Conservation (phyloP, 2,329 filamentous ascomycete genomes). For the Hypoxylon sp. region DNA sequence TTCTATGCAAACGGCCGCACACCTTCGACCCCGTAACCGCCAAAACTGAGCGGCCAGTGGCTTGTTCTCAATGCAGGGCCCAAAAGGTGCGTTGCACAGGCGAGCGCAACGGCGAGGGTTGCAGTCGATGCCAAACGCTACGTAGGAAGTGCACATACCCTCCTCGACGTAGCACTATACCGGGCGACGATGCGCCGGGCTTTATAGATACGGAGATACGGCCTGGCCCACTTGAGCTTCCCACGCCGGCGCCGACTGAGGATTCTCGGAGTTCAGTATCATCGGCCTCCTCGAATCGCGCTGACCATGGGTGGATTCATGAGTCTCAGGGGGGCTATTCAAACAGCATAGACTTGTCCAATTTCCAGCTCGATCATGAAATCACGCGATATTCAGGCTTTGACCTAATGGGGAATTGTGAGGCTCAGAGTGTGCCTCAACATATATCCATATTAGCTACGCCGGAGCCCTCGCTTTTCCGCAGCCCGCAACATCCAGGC, state of each 20-base stretch:
- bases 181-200: background rate
- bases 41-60: constrained; percentile 16
- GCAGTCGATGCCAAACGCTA: constrained; percentile 16
- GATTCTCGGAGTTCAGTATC: background rate
- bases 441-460: constrained; percentile 3
- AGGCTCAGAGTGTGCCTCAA: background rate
- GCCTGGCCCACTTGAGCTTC: constrained; percentile 8
- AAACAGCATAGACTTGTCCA: constrained; percentile 3
- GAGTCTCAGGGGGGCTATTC: constrained; percentile 9
- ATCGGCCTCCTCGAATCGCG: constrained; percentile 2
- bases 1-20: constrained; percentile 23
- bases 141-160: constrained; percentile 17
- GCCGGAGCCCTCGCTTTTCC: constrained; percentile 14
- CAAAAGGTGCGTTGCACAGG: constrained; percentile 25
- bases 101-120: constrained; percentile 17
- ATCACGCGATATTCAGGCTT: constrained; percentile 2
- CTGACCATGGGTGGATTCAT: constrained; percentile 4
- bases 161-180: constrained; percentile 1
- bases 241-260: constrained; percentile 22
- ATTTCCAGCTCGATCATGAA: constrained; percentile 8
- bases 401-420: background rate
- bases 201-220: constrained; percentile 5
- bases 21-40: constrained; percentile 23
- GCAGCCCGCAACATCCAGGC: constrained; percentile 4
- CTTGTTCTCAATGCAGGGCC: constrained; percentile 23